These are phyloP conservation scores for Mycena sp. DNA, from an alignment of 1,284 basidiomycete species.

Conservation along the genomic window DNA sequence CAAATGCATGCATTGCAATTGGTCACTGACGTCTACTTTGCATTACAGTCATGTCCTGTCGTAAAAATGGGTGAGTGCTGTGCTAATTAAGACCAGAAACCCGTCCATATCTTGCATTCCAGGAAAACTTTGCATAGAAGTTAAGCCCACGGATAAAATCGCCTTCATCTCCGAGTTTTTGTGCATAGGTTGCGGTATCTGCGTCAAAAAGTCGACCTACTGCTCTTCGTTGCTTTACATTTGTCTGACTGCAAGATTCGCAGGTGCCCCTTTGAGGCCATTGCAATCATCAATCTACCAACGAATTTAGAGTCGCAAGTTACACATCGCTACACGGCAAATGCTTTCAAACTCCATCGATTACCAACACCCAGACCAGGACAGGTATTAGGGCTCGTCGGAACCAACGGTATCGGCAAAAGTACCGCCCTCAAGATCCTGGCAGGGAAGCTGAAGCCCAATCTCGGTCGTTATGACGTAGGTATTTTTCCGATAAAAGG, in stretches of 20 bases:
- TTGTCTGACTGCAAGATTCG: not conserved
- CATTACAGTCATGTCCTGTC: conserved; percentile 88
- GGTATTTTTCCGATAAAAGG: conserved; percentile 46
- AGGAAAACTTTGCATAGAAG: conserved; percentile 98
- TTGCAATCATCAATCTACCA: conserved; percentile 96
- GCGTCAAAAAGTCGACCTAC: conserved; percentile 90
- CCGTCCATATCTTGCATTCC: conserved; percentile 2
- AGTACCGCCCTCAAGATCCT: conserved; percentile 96
- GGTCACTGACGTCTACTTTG: conserved; percentile 20
- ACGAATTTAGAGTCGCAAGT: conserved; percentile 95
- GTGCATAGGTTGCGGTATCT: conserved; percentile 98
- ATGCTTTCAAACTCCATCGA: conserved; percentile 97
- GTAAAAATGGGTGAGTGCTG: conserved; percentile 88
- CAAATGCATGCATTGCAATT: conserved; percentile 24
- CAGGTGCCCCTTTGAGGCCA: conserved; percentile 97
- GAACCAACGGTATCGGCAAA: conserved; percentile 99
- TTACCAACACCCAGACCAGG: conserved; percentile 95
- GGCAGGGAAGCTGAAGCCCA: conserved; percentile 95
- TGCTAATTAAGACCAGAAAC: not conserved
- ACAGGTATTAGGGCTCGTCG: conserved; percentile 95
- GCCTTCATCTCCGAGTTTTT: conserved; percentile 97
- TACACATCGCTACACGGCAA: conserved; percentile 96
- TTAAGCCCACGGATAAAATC: conserved; percentile 93
- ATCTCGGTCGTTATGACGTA: conserved; percentile 90
- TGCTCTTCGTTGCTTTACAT: conserved; percentile 17